Conservation (phyloP, 73 alveolate genomes). For the Tetrahymena borealis region DNA sequence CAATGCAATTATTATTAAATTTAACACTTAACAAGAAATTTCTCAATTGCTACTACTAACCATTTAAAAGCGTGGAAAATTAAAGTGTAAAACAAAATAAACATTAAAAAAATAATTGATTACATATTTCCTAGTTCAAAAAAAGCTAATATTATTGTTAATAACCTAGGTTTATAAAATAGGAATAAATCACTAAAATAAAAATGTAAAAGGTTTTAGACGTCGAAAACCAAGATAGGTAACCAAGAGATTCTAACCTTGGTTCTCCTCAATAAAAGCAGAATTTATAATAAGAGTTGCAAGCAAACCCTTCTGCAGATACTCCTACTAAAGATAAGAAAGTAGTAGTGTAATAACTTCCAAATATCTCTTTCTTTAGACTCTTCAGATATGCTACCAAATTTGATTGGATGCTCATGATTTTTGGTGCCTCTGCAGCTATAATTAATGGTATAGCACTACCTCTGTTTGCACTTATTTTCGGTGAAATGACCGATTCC, state of each 20-base stretch:
- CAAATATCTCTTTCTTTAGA: constrained; percentile 11
- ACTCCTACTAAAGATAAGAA: neutral
- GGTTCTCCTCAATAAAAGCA: neutral
- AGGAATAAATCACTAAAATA: neutral
- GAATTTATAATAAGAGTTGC: neutral
- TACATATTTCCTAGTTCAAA: too few species aligned
- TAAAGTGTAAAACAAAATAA: neutral
- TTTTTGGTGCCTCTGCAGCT: constrained; percentile 42
- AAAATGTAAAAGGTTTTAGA: neutral
- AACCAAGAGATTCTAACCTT: neutral
- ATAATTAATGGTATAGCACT: constrained; percentile 42
- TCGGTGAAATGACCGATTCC: constrained; percentile 67
- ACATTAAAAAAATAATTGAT: neutral
- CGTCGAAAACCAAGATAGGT: neutral
- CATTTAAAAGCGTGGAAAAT: neutral
- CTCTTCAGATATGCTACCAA: constrained; percentile 45
- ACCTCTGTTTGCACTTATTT: constrained; percentile 62
- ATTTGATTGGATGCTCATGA: constrained; percentile 27
- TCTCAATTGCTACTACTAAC: neutral
- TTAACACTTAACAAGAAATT: neutral
- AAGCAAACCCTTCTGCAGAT: neutral
- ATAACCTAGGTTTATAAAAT: too few species aligned
- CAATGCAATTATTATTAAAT: neutral
- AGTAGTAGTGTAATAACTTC: neutral
- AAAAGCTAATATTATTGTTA: too few species aligned